A percentile compares a stretch with the other conserved stretches of the same genome.
Conservation (phyloP, 2,329 filamentous ascomycete genomes). For the Orbilia quercus region DNA sequence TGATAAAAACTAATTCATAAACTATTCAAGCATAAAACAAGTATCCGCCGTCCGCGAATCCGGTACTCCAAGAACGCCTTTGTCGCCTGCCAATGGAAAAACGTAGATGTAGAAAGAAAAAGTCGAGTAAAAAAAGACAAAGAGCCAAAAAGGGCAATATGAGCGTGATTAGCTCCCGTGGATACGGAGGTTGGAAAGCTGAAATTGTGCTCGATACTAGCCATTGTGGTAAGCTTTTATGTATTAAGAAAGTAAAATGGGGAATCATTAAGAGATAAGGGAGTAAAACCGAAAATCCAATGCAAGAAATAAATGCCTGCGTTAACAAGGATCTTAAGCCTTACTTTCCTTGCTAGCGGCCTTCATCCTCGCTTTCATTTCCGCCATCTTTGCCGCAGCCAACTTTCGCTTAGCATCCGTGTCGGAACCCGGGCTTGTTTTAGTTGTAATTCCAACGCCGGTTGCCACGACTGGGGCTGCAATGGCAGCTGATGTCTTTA, state of each 20-base stretch:
- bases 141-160: not conserved
- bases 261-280: not conserved
- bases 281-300: not conserved
- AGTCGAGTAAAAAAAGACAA: no score
- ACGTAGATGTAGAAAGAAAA: not conserved
- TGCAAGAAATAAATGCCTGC: not conserved
- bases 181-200: not conserved
- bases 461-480: conserved; percentile 37
- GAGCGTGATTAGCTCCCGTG: not conserved
- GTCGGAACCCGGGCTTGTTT: conserved; percentile 33
- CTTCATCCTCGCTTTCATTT: conserved; percentile 55
- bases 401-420: conserved; percentile 46
- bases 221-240: no score
- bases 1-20: conserved; percentile 23
- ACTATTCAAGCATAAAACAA: conserved; percentile 5
- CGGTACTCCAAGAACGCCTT: conserved; percentile 39
- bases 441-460: conserved; percentile 40
- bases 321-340: conserved; percentile 4
- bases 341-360: conserved; percentile 44
- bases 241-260: no score
- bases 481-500: conserved; percentile 45
- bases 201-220: no score
- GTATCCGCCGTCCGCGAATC: not conserved
- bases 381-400: conserved; percentile 48
- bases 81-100: not conserved